Base-by-base conservation (phyloP, 169 alveolate species). In the Cryptosporidium bovis region DNA sequence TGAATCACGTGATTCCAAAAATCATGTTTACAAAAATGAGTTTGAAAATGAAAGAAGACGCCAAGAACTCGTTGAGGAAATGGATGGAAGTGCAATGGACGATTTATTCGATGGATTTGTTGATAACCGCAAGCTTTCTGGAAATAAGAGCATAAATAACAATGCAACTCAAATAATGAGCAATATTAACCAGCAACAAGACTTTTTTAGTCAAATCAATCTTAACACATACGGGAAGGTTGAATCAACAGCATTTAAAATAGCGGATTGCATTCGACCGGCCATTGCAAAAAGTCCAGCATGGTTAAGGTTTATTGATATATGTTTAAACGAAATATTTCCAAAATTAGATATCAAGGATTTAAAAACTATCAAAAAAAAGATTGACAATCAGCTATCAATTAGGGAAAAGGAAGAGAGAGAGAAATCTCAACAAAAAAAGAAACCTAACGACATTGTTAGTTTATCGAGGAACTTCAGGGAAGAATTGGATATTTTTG, bases 221-320 rank as follows among this genome's bases (percentile, higher is more conserved):
- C 16, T 77, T n/a, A 77, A 36, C 24, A 55, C 87, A 2, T 77
- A 77, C 36, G 87, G 77, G 7, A 77, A 77, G 20, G 87, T 77
- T 58, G 87, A 77, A 62, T 13, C 50, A 36, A 40, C 71, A 48
- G 87, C 87, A 4, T 77, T 77, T 12, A 77, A 77, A 77, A 60
- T 77, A 15, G 87, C 87, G 10, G 87, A 77, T 56, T 60, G 65
- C 29, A 77, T 77, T 16, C 65, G 66, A 13, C 71, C 87, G 8
- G 87, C 87, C 24, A 20, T 60, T 7, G 87, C 87, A 16, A 77
- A 77, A 62, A 77, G 87, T 24, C 87, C 87, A 12, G 87, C 87
- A 8, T 77, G 87, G 87, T 64, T 77, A 15, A n/a, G 87, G 6
- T 77, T 77, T n/a, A 36, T 77, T 20, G 87, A 77, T 56, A 77